Evolutionary conservation across 148 eudicot species (phyloP), one percentile per base, ranked within the genome.

Genomic region (Diospyros lotus): DNA sequence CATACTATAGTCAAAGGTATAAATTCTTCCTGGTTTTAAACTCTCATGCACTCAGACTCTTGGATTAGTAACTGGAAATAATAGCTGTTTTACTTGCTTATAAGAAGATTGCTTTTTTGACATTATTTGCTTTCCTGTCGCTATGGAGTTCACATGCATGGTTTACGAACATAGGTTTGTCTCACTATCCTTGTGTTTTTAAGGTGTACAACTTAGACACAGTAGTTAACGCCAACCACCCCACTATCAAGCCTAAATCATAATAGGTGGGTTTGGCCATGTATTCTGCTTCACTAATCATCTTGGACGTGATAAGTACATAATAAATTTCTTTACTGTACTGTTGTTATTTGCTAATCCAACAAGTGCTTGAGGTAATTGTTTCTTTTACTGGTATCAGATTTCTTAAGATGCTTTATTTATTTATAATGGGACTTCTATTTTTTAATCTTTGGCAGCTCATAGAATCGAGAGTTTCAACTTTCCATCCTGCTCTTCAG

Each of bases 381-480:
- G 14, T 8, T 9, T 17, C 13, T 15, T 62, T 53, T 38, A 12
- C 41, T 45, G 9, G 42, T 66, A 3, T 60, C 2, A 42, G 12
- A 11, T n/a, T 13, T 64, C 41, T 48, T 17, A 1, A 48, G 6
- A 48, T 48, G 6, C 17, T 18, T 13, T 56, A 48, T 38, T 67
- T 12, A 68, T 76, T 64, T 40, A 45, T 44, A 40, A 74, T 68
- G 64, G 53, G n/a, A 17, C 18, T 39, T 64, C 52, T 8, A 48
- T 48, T 13, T 6, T 58, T 59, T 51, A 62, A 39, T 52, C 41
- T 74, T 44, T 72, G 28, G 76, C 93, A 94, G 98, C 88, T 95
- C 8, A 88, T 95, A 59, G 97, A 95, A 80, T 83, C 99, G 10
- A 82, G 99, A 75, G 87, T 90, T 68, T 89, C 92, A 60, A 90